Conservation (phyloP, 345 rosid genomes). For the Citrus cavaleriei region DNA sequence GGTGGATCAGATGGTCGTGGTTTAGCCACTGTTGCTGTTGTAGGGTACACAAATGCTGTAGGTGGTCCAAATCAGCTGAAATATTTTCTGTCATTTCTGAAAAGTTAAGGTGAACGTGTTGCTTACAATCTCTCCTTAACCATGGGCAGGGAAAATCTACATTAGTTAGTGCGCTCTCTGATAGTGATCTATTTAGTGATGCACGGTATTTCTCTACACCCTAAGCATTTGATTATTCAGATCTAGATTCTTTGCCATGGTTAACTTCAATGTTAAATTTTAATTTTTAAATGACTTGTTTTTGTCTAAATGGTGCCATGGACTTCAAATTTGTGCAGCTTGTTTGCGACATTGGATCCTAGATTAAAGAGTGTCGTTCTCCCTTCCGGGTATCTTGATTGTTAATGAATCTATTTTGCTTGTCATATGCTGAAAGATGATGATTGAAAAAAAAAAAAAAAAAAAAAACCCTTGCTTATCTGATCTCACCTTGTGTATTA, state of each 20-base stretch:
- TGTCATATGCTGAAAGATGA: background rate
- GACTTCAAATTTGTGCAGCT: slow-evolving; percentile 34
- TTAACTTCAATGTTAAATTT: background rate
- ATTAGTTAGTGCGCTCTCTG: slow-evolving; percentile 63
- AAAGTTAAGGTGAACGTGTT: background rate
- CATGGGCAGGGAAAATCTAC: slow-evolving; percentile 85
- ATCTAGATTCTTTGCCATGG: slow-evolving; percentile 1
- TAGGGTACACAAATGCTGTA: slow-evolving; percentile 98
- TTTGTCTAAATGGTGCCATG: slow-evolving; percentile 10
- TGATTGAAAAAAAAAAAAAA: background rate
- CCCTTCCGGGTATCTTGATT: slow-evolving; percentile 63
- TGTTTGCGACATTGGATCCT: slow-evolving; percentile 87
- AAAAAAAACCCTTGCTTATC: background rate
- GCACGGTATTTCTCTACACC: slow-evolving; percentile 48
- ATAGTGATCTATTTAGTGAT: slow-evolving; percentile 74
- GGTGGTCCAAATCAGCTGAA: slow-evolving; percentile 26
- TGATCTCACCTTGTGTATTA: slow-evolving; percentile 11
- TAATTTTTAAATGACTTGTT: background rate
- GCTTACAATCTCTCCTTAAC: background rate
- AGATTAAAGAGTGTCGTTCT: slow-evolving; percentile 62
- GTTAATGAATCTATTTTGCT: background rate
- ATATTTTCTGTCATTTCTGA: slow-evolving; percentile 4
- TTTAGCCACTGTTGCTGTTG: slow-evolving; percentile 83
- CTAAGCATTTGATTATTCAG: slow-evolving; percentile 7
- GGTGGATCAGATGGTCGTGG: slow-evolving; percentile 41